These are phyloP conservation scores for Ilyonectria destructans DNA, from an alignment of 2,329 filamentous ascomycete genomes.

Conservation along the genomic window DNA sequence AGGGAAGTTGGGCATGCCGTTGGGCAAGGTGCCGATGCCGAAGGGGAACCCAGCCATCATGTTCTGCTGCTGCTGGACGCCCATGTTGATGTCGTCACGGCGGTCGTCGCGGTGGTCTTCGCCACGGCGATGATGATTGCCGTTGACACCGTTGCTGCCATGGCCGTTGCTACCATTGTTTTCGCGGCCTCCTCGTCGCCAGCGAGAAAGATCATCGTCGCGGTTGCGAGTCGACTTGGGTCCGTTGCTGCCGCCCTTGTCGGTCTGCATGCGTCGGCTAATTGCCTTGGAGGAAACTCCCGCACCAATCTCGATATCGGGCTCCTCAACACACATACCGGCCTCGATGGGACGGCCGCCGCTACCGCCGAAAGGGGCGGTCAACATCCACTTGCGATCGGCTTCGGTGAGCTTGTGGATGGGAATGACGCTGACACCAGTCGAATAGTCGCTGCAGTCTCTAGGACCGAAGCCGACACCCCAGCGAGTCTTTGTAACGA, in stretches of 20 bases:
- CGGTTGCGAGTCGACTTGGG: constrained; percentile 73
- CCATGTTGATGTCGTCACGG: constrained; percentile 35
- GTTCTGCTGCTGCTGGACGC: constrained; percentile 35
- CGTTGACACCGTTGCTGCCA: constrained; percentile 37
- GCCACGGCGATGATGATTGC: constrained; percentile 38
- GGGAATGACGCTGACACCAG: constrained; percentile 92
- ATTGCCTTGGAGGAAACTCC: constrained; percentile 96
- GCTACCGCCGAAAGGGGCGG: constrained; percentile 92
- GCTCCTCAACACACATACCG: constrained; percentile 94
- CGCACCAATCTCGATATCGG: constrained; percentile 98
- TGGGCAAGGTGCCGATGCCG: constrained; percentile 59
- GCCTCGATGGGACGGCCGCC: constrained; percentile 86
- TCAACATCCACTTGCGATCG: constrained; percentile 97
- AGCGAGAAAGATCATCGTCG: constrained; percentile 55
- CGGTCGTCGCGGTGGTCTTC: constrained; percentile 40
- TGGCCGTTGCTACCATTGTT: constrained; percentile 45
- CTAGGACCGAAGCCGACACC: constrained; percentile 97
- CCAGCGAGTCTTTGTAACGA: constrained; percentile 84
- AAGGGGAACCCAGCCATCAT: constrained; percentile 55
- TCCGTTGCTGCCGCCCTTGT: constrained; percentile 76
- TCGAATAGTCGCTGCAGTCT: constrained; percentile 96
- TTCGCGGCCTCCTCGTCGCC: constrained; percentile 55
- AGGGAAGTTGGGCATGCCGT: constrained; percentile 62
- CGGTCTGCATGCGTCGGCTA: constrained; percentile 79
- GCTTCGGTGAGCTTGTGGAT: constrained; percentile 95